Base-by-base conservation (phyloP, 139 green algal genomes). In the Chara braunii region DNA sequence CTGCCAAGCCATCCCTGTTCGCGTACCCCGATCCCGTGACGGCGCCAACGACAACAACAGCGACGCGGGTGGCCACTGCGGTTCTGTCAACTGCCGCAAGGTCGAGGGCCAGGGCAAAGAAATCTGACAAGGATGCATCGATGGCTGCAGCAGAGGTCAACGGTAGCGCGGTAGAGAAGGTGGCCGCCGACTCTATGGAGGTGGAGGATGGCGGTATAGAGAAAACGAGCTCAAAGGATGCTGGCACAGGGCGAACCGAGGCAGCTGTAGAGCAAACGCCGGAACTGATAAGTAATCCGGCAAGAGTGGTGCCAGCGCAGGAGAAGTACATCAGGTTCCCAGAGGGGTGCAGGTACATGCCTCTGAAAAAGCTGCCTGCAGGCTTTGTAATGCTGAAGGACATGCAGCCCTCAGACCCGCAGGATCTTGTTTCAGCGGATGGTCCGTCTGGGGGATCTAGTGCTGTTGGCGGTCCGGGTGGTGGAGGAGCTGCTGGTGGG, bases 1-100 rank as follows among this genome's bases (percentile, higher is more conserved):
- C 82, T 37, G 87, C 80, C 81, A 80, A 75, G 51, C 84, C 92
- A 5, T 89, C 79, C 2, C 54, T 86, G 50, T 98, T 95, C 76
- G 88, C 85, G 11, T 96, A 97, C 82, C 83, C 89, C 1, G 62
- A 84, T 28, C 85, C 88, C 0, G 59, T 95, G 5, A 79, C 80
- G 1, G 54, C 51, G 8, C 78, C 84, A 12, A 55, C 62, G 22
- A 83, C 84, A 51, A 83, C 78, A 50, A 85, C 85, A 60, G 78
- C 68, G 4, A 32, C 32, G 59, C 94, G 95, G 86, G 78, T 94
- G 22, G 84, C 86, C 43, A 94, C 86, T 12, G 93, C 94, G 0
- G 85, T 97, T 57, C 84, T 99, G 42, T 97, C 90, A 23, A 97
- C 90, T 9, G 96, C 94, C 2, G 85, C 74, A 4, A 89, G 90